These are phyloP conservation scores for Knufia fluminis DNA, from an alignment of 2,329 filamentous ascomycete genomes.

Conservation along the genomic window DNA sequence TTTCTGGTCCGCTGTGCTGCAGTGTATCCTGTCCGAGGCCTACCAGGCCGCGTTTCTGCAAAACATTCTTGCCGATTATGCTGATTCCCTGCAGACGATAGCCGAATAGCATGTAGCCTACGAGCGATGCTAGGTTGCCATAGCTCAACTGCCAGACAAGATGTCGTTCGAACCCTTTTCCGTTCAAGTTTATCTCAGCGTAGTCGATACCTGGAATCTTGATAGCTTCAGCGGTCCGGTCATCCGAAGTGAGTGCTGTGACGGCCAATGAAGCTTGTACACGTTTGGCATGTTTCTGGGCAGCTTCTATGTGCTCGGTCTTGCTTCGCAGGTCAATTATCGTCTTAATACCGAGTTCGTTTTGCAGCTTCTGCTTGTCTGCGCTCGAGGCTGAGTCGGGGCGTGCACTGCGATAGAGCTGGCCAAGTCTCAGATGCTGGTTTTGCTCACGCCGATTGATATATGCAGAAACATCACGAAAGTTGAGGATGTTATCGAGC, in stretches of 20 bases:
- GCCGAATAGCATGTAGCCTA: slow-evolving; percentile 55
- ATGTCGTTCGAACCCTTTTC: slow-evolving; percentile 58
- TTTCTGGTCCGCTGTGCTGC: slow-evolving; percentile 54
- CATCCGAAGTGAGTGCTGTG: slow-evolving; percentile 39
- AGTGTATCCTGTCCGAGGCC: slow-evolving; percentile 63
- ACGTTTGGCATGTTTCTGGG: slow-evolving; percentile 49
- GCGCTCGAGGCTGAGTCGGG: slow-evolving; percentile 60
- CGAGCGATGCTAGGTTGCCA: slow-evolving; percentile 49
- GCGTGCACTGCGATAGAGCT: slow-evolving; percentile 60
- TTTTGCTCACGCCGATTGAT: neutral
- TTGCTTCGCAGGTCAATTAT: slow-evolving; percentile 73
- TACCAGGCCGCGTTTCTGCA: slow-evolving; percentile 61
- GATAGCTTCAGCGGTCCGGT: slow-evolving; percentile 45
- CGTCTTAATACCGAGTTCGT: slow-evolving; percentile 56
- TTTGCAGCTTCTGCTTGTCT: slow-evolving; percentile 52
- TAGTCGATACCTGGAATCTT: slow-evolving; percentile 58
- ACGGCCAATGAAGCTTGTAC: slow-evolving; percentile 30
- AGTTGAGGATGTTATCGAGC: slow-evolving; percentile 59
- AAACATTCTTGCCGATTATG: slow-evolving; percentile 60
- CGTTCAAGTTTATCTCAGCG: slow-evolving; percentile 63
- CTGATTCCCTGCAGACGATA: slow-evolving; percentile 60
- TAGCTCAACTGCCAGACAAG: slow-evolving; percentile 59
- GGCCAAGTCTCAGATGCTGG: slow-evolving; percentile 46
- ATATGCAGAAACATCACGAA: slow-evolving; percentile 59
- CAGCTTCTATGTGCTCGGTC: slow-evolving; percentile 65